Percentiles rank a stretch among this genome's conserved stretches.
These are phyloP conservation scores for Globisporangium rhizosaccharum DNA, from an alignment of 352 stramenopile genomes.

Conservation along the genomic window DNA sequence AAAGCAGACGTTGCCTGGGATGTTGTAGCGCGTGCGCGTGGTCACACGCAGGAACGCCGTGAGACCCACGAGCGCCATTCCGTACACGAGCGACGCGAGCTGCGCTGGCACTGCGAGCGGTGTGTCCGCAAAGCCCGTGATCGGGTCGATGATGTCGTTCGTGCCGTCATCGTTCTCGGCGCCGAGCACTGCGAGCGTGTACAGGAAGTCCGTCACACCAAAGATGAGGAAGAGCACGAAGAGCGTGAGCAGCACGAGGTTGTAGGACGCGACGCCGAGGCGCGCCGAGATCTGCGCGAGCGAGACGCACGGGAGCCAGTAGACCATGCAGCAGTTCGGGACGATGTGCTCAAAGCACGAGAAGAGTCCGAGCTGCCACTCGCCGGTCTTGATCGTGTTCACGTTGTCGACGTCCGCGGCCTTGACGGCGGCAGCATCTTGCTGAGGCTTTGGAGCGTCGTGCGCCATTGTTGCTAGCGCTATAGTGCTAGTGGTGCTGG, in stretches of 20 bases:
- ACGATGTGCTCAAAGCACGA: conserved; percentile 23
- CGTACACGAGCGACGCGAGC: background rate
- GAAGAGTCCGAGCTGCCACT: conserved; percentile 21
- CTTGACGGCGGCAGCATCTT: conserved; percentile 1
- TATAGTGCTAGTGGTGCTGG: background rate
- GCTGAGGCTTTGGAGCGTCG: background rate
- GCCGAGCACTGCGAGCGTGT: conserved; percentile 1
- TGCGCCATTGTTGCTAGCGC: background rate
- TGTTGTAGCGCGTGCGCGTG: conserved; percentile 6
- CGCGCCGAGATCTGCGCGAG: conserved; percentile 20
- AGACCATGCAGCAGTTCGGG: conserved; percentile 27
- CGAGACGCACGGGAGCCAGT: conserved; percentile 22
- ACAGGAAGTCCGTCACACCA: background rate
- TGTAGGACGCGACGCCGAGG: conserved; percentile 14
- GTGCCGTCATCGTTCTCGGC: background rate
- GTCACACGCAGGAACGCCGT: conserved; percentile 3
- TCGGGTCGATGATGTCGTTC: background rate
- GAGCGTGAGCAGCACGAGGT: conserved; percentile 14
- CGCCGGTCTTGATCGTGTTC: conserved; percentile 14
- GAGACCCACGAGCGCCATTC: background rate
- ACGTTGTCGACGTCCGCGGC: background rate
- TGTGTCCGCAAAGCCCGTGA: background rate
- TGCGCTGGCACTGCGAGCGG: background rate
- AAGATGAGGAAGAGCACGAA: conserved; percentile 6
- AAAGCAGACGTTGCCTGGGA: conserved; percentile 11